Evolutionary conservation across 1,139 yeast species (phyloP), one percentile per base, ranked within the genome.

Genomic region (Suzukiozyma palmioleophila): DNA sequence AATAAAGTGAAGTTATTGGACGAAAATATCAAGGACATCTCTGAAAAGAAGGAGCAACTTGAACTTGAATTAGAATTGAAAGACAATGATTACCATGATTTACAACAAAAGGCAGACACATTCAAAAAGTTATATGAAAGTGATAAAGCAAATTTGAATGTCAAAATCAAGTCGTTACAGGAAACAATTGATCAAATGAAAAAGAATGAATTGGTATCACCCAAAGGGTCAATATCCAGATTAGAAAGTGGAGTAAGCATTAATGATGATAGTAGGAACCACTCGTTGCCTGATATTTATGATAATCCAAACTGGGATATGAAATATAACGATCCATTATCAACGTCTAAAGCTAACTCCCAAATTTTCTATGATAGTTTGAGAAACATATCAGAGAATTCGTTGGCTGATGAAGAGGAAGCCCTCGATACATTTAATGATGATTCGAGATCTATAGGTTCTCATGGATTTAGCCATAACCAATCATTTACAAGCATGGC

Each of bases 271-370:
- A 13, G 31, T 28, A n/a, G 31, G 4, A 12, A n/a, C 31, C 12
- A 28, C 14, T 28, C 31, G 10, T 28, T 28, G 14, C 12, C 12
- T 13, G 40, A 39, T 8, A 32, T 29, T 15, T 29, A 35, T 11
- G 29, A 37, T 3, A 25, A 11, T 8, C 35, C 44, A 22, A 44
- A 43, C 33, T 48, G 51, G 51, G 67, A 62, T 11, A 56, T 61
- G 27, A 47, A 47, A 30, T 44, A 60, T 10, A 72, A 73, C 1
- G 73, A 69, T 37, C 66, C 72, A 1, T 64, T 69, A 1, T 48
- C 58, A 1, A 64, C 72, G 0, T 60, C 64, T 1, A 54, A 52
- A n/a, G 44, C 56, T 12, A 42, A 45, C 25, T 43, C 53, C 0
- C 43, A 48, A 2, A 36, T 52, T 10, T 56, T 49, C 39, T 31